Evolutionary conservation across 805 yeast genomes (phyloP).

Genomic region (Candida piceae): DNA sequence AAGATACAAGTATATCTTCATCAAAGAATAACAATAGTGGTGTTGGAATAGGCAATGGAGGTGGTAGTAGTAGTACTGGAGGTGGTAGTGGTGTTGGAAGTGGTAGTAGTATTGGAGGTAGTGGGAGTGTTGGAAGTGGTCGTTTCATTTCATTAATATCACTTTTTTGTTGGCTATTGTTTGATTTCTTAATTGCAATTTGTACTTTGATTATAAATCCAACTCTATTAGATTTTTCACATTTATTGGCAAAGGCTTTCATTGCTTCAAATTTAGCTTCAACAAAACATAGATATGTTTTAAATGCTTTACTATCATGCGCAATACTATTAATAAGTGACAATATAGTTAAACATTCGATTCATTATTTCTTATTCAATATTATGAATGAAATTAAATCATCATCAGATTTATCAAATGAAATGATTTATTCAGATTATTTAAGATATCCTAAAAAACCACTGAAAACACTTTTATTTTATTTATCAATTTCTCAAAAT

Average conservation of each 20-base stretch:
- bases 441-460: conserved; percentile 19
- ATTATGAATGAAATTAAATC: conserved; percentile 1
- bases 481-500: conserved; percentile 16
- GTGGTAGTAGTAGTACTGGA: no score
- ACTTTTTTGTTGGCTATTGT: conserved; percentile 10
- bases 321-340: conserved; percentile 18
- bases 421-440: conserved; percentile 10
- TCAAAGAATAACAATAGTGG: no score
- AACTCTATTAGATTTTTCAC: conserved; percentile 21
- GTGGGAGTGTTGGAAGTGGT: no score
- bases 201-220: conserved; percentile 19
- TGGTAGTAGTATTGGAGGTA: no score
- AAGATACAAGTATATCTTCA: conserved; percentile 2
- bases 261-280: conserved; percentile 32
- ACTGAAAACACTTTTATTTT: conserved; percentile 17
- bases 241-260: conserved; percentile 29
- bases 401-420: conserved; percentile 3
- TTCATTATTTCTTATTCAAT: conserved; percentile 1
- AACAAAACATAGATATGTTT: conserved; percentile 20
- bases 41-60: no score
- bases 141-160: conserved; percentile 7
- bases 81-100: background rate
- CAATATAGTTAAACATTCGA: conserved; percentile 1
- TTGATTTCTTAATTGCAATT: conserved; percentile 17
- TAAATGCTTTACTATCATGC: conserved; percentile 27